Evolutionary conservation across 306 rosid genomes (phyloP).

Genomic region (Trifolium pratense): DNA sequence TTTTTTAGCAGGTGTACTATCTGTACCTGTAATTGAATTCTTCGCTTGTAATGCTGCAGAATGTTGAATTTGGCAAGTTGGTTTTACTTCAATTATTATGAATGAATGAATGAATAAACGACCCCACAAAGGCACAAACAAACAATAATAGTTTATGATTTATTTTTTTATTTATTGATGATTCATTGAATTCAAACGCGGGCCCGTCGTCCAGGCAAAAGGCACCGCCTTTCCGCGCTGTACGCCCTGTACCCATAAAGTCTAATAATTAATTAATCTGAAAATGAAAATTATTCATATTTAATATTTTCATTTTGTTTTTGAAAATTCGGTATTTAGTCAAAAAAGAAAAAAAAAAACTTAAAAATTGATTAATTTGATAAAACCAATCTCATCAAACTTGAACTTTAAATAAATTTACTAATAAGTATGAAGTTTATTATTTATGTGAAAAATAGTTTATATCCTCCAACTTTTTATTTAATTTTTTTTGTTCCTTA

Average conservation of each 20-base stretch:
- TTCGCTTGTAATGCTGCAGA: neutral
- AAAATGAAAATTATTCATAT: neutral
- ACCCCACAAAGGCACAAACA: neutral
- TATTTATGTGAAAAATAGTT: too few species aligned
- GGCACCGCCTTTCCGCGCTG: constrained; percentile 48
- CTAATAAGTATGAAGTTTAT: too few species aligned
- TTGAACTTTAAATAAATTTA: too few species aligned
- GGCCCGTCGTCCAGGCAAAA: constrained; percentile 50
- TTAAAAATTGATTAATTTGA: too few species aligned
- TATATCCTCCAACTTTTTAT: too few species aligned
- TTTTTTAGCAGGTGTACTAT: neutral
- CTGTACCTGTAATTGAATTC: neutral
- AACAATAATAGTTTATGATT: neutral
- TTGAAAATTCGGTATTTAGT: too few species aligned
- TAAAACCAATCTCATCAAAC: too few species aligned
- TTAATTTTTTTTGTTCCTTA: too few species aligned
- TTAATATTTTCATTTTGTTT: neutral
- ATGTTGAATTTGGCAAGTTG: neutral
- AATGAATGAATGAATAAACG: neutral
- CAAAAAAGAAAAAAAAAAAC: too few species aligned
- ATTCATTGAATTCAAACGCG: constrained; percentile 42
- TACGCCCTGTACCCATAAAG: constrained; percentile 26
- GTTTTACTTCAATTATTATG: neutral
- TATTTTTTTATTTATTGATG: neutral
- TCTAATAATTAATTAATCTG: neutral